Conservation (phyloP, 1,284 basidiomycete genomes). For the Ceratorhiza oryzae-sativae region DNA sequence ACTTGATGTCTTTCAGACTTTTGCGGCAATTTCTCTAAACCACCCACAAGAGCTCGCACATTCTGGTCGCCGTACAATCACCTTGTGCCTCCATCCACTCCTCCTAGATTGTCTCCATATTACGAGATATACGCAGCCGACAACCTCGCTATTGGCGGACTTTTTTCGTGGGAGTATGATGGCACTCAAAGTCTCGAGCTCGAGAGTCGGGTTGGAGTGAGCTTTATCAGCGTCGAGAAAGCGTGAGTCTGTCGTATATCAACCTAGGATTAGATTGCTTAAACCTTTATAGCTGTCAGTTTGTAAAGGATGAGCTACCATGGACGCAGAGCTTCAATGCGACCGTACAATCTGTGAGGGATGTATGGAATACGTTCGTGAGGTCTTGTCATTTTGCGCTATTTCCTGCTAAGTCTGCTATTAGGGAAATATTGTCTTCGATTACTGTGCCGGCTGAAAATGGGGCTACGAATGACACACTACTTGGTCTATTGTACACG, state of each 20-base stretch:
- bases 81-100: slow-evolving; percentile 6
- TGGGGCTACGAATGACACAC: slow-evolving; percentile 13
- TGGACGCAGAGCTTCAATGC: slow-evolving; percentile 23
- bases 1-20: neutral
- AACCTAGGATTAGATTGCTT: neutral
- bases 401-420: neutral
- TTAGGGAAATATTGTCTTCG: slow-evolving; percentile 23
- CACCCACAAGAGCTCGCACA: neutral
- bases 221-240: slow-evolving; percentile 22
- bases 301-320: slow-evolving; percentile 24
- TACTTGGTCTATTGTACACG: slow-evolving; percentile 19
- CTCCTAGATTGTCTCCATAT: slow-evolving; percentile 18
- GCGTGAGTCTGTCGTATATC: neutral
- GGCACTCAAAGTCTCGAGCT: neutral
- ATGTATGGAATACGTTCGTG: slow-evolving; percentile 28
- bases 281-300: slow-evolving; percentile 3
- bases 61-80: slow-evolving; percentile 33
- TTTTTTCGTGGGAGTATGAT: slow-evolving; percentile 27
- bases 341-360: slow-evolving; percentile 9
- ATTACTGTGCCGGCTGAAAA: slow-evolving; percentile 28
- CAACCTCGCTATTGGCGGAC: slow-evolving; percentile 21
- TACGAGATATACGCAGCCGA: slow-evolving; percentile 32
- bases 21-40: slow-evolving; percentile 26
- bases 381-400: neutral
- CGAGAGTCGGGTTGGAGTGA: slow-evolving; percentile 24